Base-by-base conservation (phyloP, 2,329 filamentous ascomycete genomes). In the Graphilbum fragrans region DNA sequence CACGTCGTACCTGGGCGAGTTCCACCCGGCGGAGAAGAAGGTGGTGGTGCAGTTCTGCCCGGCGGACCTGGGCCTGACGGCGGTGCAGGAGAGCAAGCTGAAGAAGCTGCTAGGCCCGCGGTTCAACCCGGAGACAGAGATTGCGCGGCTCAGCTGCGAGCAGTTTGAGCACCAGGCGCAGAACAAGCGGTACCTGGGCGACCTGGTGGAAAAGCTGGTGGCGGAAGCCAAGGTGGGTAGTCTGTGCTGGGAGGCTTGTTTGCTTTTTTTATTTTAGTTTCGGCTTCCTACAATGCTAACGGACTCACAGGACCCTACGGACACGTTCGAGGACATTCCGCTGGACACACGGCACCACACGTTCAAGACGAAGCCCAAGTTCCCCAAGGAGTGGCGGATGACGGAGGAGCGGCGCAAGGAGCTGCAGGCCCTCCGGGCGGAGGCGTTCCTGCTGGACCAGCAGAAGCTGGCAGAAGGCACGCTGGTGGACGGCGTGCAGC, bases 1-100 rank as follows among this genome's bases (percentile, higher is more conserved):
- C 68, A 98, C 92, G 16, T 88, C 82, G 31, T 96, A 96, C 65
- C 82, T 98, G 73, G 90, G 90, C 53, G 92, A 96, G 63, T 69
- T 75, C 42, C 93, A 98, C 64, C 90, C 92, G 0, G 86, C 90
- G 3, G 79, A 87, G 62, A 80, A 79, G 57, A 98, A 98, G 69
- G 88, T 98, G 18, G 88, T 96, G 12, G 78, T 96, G 42, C 85
- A 95, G 58, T 94, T 96, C 63, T 77, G 72, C 48, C 80, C 83
- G 16, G 62, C 63, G 42, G 86, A 94, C 62, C 65, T 95, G 46
- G 65, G 71, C 46, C 71, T 94, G 41, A 78, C 72, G 20, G 64
- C 74, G 16, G 61, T 69, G 31, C 85, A 95, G 62, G 70, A 73
- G 48, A 59, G 72, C 55, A 98, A 95, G 61, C 71, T 98, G 47